Conservation (phyloP, 2,329 filamentous ascomycete genomes). For the Fonsecaea pedrosoi region DNA sequence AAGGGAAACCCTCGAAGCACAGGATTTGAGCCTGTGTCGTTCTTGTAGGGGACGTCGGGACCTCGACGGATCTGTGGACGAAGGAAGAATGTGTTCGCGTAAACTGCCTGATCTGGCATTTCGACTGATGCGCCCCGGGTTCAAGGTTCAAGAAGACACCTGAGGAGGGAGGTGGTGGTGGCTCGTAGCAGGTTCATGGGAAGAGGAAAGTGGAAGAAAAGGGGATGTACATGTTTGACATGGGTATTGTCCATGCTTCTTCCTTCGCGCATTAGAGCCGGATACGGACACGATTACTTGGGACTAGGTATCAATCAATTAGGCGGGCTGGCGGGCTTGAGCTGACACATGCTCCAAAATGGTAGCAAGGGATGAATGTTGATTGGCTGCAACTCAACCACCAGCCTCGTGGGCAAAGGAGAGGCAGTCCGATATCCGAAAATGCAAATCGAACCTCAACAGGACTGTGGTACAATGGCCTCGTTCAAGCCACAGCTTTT, state of each 20-base stretch:
- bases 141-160: background rate
- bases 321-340: too few species aligned
- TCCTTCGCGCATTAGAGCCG: background rate
- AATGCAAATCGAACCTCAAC: background rate
- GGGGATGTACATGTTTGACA: background rate
- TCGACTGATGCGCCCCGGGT: background rate
- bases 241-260: too few species aligned
- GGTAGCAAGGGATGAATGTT: background rate
- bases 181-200: background rate
- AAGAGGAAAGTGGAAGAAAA: background rate
- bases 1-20: slow-evolving; percentile 71
- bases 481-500: background rate
- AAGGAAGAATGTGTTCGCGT: slow-evolving; percentile 44
- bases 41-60: slow-evolving; percentile 53
- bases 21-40: slow-evolving; percentile 69
- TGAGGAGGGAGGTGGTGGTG: background rate
- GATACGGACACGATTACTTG: background rate
- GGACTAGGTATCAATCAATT: too few species aligned
- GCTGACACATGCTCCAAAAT: too few species aligned
- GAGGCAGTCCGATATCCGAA: background rate
- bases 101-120: slow-evolving; percentile 31
- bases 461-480: background rate
- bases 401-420: background rate
- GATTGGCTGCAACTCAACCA: slow-evolving; percentile 10
- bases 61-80: slow-evolving; percentile 50